phyloP scores from a whole-genome alignment of 129 eudicot genomes.

The Centrapalus pauciflorus region DNA sequence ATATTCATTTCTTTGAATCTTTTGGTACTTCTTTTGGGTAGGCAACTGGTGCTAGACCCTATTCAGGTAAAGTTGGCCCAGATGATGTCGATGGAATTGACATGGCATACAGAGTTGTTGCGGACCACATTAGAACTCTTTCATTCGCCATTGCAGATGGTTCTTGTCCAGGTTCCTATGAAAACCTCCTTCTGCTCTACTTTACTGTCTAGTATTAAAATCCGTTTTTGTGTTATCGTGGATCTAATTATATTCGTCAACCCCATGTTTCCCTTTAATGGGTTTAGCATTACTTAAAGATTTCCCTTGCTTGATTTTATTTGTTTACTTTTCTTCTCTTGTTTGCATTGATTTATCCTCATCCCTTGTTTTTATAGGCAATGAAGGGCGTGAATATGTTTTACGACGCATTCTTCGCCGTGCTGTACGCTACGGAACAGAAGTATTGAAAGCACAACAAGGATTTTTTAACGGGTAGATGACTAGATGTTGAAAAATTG shows the following conservation, averaged over 20 bases:
- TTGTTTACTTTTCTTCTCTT: background rate
- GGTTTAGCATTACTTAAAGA: background rate
- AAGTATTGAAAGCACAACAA: conserved; percentile 76
- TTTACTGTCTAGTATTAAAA: background rate
- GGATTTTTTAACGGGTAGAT: conserved; percentile 88
- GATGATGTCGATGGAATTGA: conserved; percentile 83
- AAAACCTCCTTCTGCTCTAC: background rate
- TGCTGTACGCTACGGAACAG: conserved; percentile 96
- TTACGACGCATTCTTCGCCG: conserved; percentile 93
- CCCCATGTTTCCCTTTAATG: no score
- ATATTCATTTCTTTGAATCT: conserved; percentile 1
- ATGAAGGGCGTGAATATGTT: conserved; percentile 98
- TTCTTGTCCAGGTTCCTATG: conserved; percentile 71
- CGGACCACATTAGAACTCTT: conserved; percentile 96
- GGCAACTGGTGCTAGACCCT: conserved; percentile 85
- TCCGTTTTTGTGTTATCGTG: background rate
- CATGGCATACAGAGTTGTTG: conserved; percentile 99
- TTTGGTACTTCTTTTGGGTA: conserved; percentile 20
- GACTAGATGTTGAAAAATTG: conserved; percentile 38
- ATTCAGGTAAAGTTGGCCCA: conserved; percentile 86
- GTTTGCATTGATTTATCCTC: conserved; percentile 1
- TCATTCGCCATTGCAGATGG: conserved; percentile 99
- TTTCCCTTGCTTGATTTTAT: background rate
- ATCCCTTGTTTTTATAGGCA: conserved; percentile 58
- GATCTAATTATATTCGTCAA: background rate